Evolutionary conservation across 1,284 basidiomycete genomes (phyloP), one percentile per base, ranked within the genome.

Genomic region (Trichosporon sp.): DNA sequence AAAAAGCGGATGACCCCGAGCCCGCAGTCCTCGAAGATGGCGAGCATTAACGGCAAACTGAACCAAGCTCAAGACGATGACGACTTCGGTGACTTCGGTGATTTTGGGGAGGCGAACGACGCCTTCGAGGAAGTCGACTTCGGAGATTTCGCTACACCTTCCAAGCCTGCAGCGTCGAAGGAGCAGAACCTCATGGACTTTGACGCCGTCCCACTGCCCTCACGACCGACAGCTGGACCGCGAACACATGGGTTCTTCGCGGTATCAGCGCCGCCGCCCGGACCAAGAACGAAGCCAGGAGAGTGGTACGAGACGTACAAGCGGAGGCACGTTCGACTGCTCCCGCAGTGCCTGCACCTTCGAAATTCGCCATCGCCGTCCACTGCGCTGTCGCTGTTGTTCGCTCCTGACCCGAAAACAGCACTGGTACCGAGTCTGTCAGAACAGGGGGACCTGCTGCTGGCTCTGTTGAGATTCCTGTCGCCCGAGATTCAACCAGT

Each of bases 51-150:
- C 56, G 56, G 31, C 27, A 62, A 38, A 58, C 42, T 27, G 1
- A 56, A 44, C 5, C 32, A 38, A 21, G 35, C 51, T 7, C 58
- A 60, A 11, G 32, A 47, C 62, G 78, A 79, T 31, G 79, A 79
- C 66, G 78, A 81, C 56, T 80, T 79, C 69, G 78, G 79, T 11
- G 79, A 81, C 65, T 81, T 83, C 69, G 78, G 79, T 18, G 79
- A 81, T 64, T 81, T 83, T 71, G 76, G 78, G 8, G 76, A 78
- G 58, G 74, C 70, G 31, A 73, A 73, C 44, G 75, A 75, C 38
- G 72, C 66, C 5, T 79, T 81, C 56, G 76, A 84, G 56, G 88
- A 93, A 68, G 92, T 96, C 73, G 95, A 95, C 44, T 98, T 98
- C 84, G 95, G 94, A 0, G 94, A 96, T 78, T 96, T 89, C 56